phyloP scores from a whole-genome alignment of 805 yeast genomes.

The Kuraishia capsulata region DNA sequence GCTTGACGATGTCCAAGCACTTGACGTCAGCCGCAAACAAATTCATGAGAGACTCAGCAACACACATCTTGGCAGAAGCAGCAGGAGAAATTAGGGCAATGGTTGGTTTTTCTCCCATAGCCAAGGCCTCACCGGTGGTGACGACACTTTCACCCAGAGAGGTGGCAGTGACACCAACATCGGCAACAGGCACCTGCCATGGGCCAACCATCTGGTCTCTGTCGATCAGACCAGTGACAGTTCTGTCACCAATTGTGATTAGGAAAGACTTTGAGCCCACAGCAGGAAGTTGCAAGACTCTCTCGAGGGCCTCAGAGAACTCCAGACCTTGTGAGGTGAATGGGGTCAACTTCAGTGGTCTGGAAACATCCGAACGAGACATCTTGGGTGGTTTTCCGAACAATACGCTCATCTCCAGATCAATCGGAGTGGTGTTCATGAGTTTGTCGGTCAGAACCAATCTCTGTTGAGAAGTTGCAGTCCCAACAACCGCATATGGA shows the following conservation, averaged over 20 bases:
- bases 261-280: slow-evolving; percentile 93
- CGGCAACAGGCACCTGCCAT: slow-evolving; percentile 99
- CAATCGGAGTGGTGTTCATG: slow-evolving; percentile 80
- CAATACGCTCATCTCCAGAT: slow-evolving; percentile 87
- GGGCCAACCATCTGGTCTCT: slow-evolving; percentile 99
- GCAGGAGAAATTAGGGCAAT: slow-evolving; percentile 80
- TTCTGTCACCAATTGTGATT: slow-evolving; percentile 96
- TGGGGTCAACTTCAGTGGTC: slow-evolving; percentile 41
- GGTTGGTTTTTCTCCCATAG: slow-evolving; percentile 95
- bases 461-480: slow-evolving; percentile 81
- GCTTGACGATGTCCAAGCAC: slow-evolving; percentile 61
- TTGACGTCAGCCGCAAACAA: slow-evolving; percentile 84
- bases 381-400: slow-evolving; percentile 97
- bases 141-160: slow-evolving; percentile 69
- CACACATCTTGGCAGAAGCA: slow-evolving; percentile 91
- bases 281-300: slow-evolving; percentile 84
- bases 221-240: slow-evolving; percentile 94
- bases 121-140: slow-evolving; percentile 91
- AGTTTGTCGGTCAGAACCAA: slow-evolving; percentile 73
- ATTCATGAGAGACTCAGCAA: slow-evolving; percentile 89
- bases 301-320: slow-evolving; percentile 58
- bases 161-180: slow-evolving; percentile 92
- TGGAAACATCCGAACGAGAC: slow-evolving; percentile 66
- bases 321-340: slow-evolving; percentile 22
- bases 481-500: slow-evolving; percentile 92